Conservation (phyloP, 106 monocot genomes). For the Dendrobium officinale region DNA sequence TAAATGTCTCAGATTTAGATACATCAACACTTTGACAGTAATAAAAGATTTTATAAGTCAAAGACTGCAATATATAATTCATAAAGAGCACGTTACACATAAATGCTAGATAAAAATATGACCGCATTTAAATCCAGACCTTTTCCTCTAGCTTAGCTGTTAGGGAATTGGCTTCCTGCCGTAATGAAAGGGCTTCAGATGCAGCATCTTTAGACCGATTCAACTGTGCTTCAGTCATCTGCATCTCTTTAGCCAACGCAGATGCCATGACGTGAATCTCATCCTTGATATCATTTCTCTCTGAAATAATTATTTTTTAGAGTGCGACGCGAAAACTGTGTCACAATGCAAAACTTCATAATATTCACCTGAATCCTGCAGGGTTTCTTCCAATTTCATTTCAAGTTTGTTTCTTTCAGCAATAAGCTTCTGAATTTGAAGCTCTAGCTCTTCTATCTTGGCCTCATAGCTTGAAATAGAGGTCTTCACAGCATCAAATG, state of each 20-base stretch:
- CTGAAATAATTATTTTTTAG: constrained; percentile 23
- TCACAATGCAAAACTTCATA: not conserved
- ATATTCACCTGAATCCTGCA: constrained; percentile 84
- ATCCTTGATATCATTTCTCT: constrained; percentile 85
- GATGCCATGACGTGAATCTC: constrained; percentile 88
- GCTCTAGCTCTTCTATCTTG: constrained; percentile 59
- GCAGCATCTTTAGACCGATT: constrained; percentile 76
- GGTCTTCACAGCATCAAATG: constrained; percentile 38
- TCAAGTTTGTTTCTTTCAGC: constrained; percentile 76
- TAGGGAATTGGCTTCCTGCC: constrained; percentile 50
- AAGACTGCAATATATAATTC: not conserved
- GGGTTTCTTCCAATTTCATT: constrained; percentile 68
- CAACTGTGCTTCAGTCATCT: constrained; percentile 84
- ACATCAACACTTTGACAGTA: not conserved
- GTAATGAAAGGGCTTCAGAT: constrained; percentile 53
- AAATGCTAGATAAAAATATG: not conserved
- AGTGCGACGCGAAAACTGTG: not conserved
- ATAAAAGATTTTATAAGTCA: not conserved
- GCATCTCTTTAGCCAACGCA: constrained; percentile 78
- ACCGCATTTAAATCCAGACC: constrained; percentile 22
- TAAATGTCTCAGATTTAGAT: not conserved
- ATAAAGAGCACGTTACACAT: not conserved
- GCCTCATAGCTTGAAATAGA: constrained; percentile 46
- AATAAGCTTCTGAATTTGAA: constrained; percentile 59
- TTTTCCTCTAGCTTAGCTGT: constrained; percentile 48